Evolutionary conservation across 176 grass and related monocot genomes (phyloP).

Genomic region (Phoenix dactylifera): DNA sequence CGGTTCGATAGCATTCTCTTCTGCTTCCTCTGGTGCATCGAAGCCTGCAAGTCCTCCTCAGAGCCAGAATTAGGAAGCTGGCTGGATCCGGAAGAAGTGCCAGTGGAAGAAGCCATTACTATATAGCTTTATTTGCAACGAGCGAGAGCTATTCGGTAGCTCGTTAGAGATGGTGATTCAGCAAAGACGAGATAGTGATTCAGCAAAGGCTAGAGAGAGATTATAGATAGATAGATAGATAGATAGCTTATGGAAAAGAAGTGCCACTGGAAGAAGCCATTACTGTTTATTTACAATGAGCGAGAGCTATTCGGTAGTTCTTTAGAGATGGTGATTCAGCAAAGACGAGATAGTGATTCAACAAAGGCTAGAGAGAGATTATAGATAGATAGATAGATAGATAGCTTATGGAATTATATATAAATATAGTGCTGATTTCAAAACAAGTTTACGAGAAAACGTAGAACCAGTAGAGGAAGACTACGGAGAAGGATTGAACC

Average conservation of each 20-base stretch:
- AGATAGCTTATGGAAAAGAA: background rate
- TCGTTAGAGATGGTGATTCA: no score
- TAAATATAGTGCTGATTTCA: background rate
- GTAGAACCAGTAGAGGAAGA: conserved; percentile 95
- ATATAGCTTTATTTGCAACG: background rate
- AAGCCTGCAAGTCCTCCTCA: conserved; percentile 26
- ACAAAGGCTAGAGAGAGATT: no score
- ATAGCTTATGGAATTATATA: no score
- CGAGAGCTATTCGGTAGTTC: no score
- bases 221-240: no score
- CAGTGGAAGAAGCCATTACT: conserved; percentile 20
- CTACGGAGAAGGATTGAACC: conserved; percentile 86
- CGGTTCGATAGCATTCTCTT: conserved; percentile 64
- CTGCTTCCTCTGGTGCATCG: conserved; percentile 48
- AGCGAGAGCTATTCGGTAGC: no score
- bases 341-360: no score
- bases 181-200: no score
- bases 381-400: no score
- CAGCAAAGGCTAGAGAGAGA: no score
- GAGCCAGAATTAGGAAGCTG: conserved; percentile 1
- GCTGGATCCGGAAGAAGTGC: conserved; percentile 6
- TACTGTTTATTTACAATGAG: background rate
- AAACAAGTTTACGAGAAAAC: conserved; percentile 46
- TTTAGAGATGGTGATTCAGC: no score
- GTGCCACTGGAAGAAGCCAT: conserved; percentile 20